A percentile compares a stretch with the other conserved stretches of the same genome.
These are phyloP conservation scores for Pisolithus tinctorius DNA, from an alignment of 768 basidiomycete species.

Conservation along the genomic window DNA sequence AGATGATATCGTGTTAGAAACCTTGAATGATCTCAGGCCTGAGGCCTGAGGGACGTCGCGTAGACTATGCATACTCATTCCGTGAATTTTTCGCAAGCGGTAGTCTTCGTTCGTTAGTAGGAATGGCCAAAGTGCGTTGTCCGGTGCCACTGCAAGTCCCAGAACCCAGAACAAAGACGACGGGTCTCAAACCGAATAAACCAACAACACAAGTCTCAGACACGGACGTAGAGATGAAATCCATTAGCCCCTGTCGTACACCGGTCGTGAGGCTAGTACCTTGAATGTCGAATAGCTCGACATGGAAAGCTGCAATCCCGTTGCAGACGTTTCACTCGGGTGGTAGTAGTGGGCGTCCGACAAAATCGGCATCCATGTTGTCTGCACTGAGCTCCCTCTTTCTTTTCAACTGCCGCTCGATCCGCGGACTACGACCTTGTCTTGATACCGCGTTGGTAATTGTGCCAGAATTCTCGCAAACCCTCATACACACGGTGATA, in stretches of 20 bases:
- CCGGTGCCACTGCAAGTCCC: background rate
- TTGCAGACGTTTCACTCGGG: no score
- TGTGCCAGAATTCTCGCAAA: no score
- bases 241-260: constrained; percentile 72
- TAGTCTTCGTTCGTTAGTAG: constrained; percentile 39
- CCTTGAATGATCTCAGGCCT: constrained; percentile 56
- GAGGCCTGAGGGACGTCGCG: constrained; percentile 69
- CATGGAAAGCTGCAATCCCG: background rate
- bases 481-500: no score
- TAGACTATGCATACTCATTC: constrained; percentile 64
- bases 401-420: no score
- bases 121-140: constrained; percentile 16
- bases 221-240: constrained; percentile 43
- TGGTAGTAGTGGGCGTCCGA: no score
- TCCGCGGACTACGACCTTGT: no score
- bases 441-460: no score
- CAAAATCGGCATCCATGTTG: no score
- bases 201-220: background rate
- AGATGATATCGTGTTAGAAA: constrained; percentile 40
- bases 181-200: background rate
- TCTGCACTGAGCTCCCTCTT: no score
- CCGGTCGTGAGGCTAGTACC: constrained; percentile 67
- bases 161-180: no score
- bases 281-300: background rate
- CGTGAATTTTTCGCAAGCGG: constrained; percentile 65